Base-by-base conservation (phyloP, 371 early-diverging fungal genomes). In the Zychaea mexicana region DNA sequence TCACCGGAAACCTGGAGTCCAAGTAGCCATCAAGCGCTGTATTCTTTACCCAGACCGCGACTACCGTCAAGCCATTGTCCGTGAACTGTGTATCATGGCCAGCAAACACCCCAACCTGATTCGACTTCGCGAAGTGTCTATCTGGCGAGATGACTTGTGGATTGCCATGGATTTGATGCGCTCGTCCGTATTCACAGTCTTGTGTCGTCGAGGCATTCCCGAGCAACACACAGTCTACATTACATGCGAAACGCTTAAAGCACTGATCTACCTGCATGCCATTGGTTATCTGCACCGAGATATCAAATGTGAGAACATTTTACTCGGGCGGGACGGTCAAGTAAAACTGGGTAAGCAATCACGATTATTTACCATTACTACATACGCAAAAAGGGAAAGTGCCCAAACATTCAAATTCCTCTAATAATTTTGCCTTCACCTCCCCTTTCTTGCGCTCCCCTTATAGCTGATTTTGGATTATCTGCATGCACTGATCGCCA, bases 261-360 rank as follows among this genome's bases (percentile, higher is more conserved):
- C 96, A 2, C 78, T 99, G 6, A 69, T 77, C 5, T 97, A 97
- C 68, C 83, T 99, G 52, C 99, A 99, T 72, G 69, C 78, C 22
- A 94, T 94, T 68, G 88, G 96, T 53, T 93, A 99, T 24, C 95
- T 99, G 64, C 99, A 99, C 73, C 82, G 99, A 27, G 94, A 94
- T 71, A 88, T 96, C 66, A 96, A 97, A 74, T 95, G 95, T 57
- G 99, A 99, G 70, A 99, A 99, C 71, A 72, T 99, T 58, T 78
- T 99, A 52, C 76, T 99, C 31, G 98, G 96, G 21, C 77, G 87
- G 56, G 86, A 97, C 61, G 97, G 95, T 42, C 91, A 96, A 70
- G 83, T 99, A 59, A 99, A 98, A 78, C 90, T 99, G 60, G 93
- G 93, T 39, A 98, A 97, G 77, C 7, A 46, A 46, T 21, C 24